Evolutionary conservation across 371 early-diverging fungal genomes (phyloP), one percentile per base, ranked within the genome.

Genomic region (Fennellomyces sp.): DNA sequence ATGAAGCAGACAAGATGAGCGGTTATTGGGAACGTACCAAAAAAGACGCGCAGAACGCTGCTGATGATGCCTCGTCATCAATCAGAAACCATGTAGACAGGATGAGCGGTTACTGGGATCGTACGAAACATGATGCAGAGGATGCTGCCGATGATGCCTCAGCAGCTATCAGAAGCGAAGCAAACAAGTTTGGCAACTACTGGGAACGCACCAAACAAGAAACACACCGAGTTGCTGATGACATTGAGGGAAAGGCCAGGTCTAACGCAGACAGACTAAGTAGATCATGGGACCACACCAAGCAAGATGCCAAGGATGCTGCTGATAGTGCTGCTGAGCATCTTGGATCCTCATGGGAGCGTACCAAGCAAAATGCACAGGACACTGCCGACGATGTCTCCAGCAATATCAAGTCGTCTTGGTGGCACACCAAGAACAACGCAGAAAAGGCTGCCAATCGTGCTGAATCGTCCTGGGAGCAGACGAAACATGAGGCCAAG

Each of bases 401-500:
- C n/a, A n/a, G n/a, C n/a, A n/a, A n/a, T n/a, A n/a, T n/a, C n/a
- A n/a, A n/a, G n/a, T n/a, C n/a, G n/a, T n/a, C n/a, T n/a, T n/a
- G n/a, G n/a, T n/a, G n/a, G n/a, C n/a, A n/a, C n/a, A n/a, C n/a
- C n/a, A n/a, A n/a, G n/a, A n/a, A n/a, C n/a, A n/a, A n/a, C n/a
- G n/a, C n/a, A 17, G 15, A 58, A 25, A 31, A 59, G 23, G 57
- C 59, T n/a, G 58, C 56, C 7, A 52, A 56, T 11, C 45, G 41
- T 6, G 53, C 45, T 5, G 55, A 59, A 21, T 6, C 23, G 21
- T 47, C 26, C 11, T 27, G 35, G 57, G 57, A 66, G 31, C 31
- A 60, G 2, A 60, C 64, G 19, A 60, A 66, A 19, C 39, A 42
- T 15, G 28, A 51, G 31, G 51, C 58, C 33, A 29, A 63, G 27